Percentiles rank a stretch among this genome's conserved stretches.
Conservation (phyloP, 371 early-diverging fungal species). For the Coemansia sp. region DNA sequence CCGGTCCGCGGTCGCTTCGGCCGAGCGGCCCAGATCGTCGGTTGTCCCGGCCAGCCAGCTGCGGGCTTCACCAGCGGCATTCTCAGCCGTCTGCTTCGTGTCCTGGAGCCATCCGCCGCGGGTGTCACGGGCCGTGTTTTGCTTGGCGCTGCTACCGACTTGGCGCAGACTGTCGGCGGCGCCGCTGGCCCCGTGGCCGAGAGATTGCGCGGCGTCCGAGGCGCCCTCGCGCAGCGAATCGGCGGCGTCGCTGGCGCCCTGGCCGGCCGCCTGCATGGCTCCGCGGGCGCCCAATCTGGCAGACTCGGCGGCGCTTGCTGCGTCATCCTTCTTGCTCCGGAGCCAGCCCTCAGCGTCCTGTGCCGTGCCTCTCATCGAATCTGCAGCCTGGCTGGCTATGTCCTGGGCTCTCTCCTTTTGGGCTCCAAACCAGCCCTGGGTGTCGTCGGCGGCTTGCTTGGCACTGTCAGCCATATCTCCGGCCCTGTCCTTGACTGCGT, state of each 20-base stretch:
- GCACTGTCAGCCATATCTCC: not conserved
- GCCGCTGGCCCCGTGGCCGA: too few relatives aligned
- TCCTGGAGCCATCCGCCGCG: too few relatives aligned
- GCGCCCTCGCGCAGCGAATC: not conserved
- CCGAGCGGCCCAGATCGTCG: constrained; percentile 2
- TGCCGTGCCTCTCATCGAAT: too few relatives aligned
- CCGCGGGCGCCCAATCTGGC: not conserved
- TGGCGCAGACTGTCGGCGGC: too few relatives aligned
- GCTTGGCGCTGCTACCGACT: too few relatives aligned
- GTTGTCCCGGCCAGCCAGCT: constrained; percentile 6
- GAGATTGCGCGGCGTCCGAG: not conserved
- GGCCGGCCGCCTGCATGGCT: not conserved
- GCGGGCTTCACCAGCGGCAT: constrained; percentile 4
- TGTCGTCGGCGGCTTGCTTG: not conserved
- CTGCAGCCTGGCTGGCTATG: not conserved
- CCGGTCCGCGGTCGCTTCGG: constrained; percentile 6
- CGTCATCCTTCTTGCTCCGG: constrained; percentile 10
- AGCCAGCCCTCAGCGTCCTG: constrained; percentile 13
- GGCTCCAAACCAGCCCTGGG: not conserved
- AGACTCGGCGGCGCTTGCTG: not conserved
- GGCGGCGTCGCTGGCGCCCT: constrained; percentile 1
- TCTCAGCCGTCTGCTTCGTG: not conserved
- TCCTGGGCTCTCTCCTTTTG: not conserved
- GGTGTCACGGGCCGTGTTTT: too few relatives aligned
- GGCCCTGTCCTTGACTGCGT: not conserved